A percentile compares a stretch with the other conserved stretches of the same genome.
These are phyloP conservation scores for Cucumis cinereus DNA, from an alignment of 306 rosid species.

Conservation along the genomic window DNA sequence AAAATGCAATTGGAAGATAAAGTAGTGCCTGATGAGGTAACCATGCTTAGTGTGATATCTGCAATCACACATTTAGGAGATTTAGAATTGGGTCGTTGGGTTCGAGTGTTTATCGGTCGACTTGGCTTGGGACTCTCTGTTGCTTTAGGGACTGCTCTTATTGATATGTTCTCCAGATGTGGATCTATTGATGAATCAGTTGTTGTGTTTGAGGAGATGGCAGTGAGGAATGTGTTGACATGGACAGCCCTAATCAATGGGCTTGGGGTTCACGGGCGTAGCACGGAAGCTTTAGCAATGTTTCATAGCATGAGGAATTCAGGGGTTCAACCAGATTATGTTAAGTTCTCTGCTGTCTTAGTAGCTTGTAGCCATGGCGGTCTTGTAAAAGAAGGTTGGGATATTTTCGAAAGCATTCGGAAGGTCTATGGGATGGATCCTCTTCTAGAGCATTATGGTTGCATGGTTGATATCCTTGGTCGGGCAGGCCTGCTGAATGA, in stretches of 20 bases:
- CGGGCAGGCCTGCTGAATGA: conserved; percentile 39
- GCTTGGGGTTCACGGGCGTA: conserved; percentile 40
- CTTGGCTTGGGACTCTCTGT: conserved; percentile 19
- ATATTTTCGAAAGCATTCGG: conserved; percentile 25
- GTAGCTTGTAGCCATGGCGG: conserved; percentile 60
- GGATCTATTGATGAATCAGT: conserved; percentile 39
- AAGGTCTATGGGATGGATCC: conserved; percentile 26
- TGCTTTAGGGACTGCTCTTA: conserved; percentile 42
- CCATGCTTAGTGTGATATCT: conserved; percentile 35
- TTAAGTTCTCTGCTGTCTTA: conserved; percentile 25
- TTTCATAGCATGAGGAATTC: conserved; percentile 30
- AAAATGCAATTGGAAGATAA: conserved; percentile 35
- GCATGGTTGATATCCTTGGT: conserved; percentile 54
- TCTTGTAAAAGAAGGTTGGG: conserved; percentile 41
- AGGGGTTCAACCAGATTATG: conserved; percentile 34
- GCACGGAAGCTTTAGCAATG: conserved; percentile 30
- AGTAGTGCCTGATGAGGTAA: conserved; percentile 23
- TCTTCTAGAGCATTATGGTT: conserved; percentile 48
- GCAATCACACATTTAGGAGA: conserved; percentile 40
- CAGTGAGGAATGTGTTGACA: conserved; percentile 26
- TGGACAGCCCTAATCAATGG: conserved; percentile 45
- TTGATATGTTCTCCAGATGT: conserved; percentile 52
- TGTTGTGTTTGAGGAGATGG: conserved; percentile 39
- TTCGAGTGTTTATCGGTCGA: conserved; percentile 21
- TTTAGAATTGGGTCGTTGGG: conserved; percentile 47